phyloP scores from a whole-genome alignment of 2,329 filamentous ascomycete genomes.

The Aspergillus nomiae region DNA sequence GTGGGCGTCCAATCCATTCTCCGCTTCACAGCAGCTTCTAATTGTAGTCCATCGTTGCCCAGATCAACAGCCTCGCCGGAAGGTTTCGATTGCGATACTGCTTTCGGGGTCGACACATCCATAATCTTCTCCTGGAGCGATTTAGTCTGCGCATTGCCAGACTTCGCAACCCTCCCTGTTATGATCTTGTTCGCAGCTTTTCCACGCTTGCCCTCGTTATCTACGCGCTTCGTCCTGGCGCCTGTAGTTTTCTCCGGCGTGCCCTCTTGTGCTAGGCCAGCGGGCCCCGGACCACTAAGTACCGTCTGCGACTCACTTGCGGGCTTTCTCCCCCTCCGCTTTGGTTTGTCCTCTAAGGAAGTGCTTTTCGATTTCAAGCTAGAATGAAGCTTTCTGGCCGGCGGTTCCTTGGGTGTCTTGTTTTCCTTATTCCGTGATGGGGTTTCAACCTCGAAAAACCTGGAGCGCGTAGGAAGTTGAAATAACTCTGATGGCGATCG shows the following conservation, averaged over 20 bases:
- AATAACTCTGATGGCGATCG: constrained; percentile 31
- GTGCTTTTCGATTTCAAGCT: constrained; percentile 10
- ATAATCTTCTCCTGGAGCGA: constrained; percentile 15
- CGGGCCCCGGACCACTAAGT: neutral
- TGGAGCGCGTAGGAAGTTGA: constrained; percentile 25
- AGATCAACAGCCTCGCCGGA: constrained; percentile 19
- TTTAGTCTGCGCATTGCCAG: constrained; percentile 18
- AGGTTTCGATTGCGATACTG: neutral
- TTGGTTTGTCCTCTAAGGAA: constrained; percentile 14
- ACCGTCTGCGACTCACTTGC: constrained; percentile 10
- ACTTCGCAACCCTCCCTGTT: constrained; percentile 40
- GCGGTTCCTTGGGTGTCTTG: constrained; percentile 11
- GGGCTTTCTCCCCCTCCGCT: constrained; percentile 18
- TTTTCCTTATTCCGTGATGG: constrained; percentile 8
- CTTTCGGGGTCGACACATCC: constrained; percentile 3
- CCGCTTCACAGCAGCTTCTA: constrained; percentile 55
- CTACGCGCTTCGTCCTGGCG: constrained; percentile 27
- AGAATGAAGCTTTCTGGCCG: constrained; percentile 12
- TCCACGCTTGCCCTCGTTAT: constrained; percentile 26
- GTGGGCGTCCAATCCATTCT: constrained; percentile 70
- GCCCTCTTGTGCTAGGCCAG: constrained; percentile 9
- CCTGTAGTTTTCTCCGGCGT: constrained; percentile 22
- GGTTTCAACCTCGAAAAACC: constrained; percentile 25
- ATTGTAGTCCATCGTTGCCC: constrained; percentile 28
- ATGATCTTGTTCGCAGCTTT: constrained; percentile 36